phyloP scores from a whole-genome alignment of 2,329 filamentous ascomycete genomes.

The Colletotrichum shisoi region DNA sequence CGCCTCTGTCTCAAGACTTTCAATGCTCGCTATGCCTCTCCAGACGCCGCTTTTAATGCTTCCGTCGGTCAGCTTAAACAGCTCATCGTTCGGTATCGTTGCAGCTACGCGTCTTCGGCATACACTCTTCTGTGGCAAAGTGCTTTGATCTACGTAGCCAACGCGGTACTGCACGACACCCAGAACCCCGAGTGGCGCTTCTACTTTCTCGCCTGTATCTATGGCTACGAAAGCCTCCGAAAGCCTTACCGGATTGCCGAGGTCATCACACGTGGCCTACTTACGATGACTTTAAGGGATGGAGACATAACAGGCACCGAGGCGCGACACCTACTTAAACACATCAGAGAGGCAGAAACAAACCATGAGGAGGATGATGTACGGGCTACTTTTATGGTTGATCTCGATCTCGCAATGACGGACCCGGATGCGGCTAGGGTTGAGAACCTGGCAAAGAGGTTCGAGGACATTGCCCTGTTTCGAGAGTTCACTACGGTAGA shows the following conservation, averaged over 20 bases:
- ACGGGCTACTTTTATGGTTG: constrained; percentile 50
- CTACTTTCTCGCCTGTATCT: constrained; percentile 52
- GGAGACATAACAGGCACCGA: constrained; percentile 45
- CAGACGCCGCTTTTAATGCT: constrained; percentile 46
- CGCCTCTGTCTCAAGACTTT: constrained; percentile 46
- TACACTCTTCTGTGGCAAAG: constrained; percentile 54
- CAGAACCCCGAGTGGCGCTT: constrained; percentile 47
- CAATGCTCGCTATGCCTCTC: constrained; percentile 43
- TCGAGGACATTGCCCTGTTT: constrained; percentile 48
- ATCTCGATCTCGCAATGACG: constrained; percentile 49
- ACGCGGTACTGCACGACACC: constrained; percentile 48
- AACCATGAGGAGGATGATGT: constrained; percentile 42
- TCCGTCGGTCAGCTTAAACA: constrained; percentile 52
- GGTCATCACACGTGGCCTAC: constrained; percentile 47
- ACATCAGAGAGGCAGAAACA: constrained; percentile 44
- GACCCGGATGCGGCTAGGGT: constrained; percentile 48
- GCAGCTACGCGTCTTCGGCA: constrained; percentile 46
- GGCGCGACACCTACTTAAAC: constrained; percentile 46
- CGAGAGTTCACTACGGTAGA: constrained; percentile 44
- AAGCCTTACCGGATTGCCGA: constrained; percentile 50
- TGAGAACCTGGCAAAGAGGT: constrained; percentile 48
- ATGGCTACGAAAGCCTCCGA: constrained; percentile 50
- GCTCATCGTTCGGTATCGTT: constrained; percentile 50
- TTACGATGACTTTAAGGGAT: constrained; percentile 50
- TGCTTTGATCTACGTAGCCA: constrained; percentile 51